Base-by-base conservation (phyloP, 257 asterid genomes). In the Striga asiatica region DNA sequence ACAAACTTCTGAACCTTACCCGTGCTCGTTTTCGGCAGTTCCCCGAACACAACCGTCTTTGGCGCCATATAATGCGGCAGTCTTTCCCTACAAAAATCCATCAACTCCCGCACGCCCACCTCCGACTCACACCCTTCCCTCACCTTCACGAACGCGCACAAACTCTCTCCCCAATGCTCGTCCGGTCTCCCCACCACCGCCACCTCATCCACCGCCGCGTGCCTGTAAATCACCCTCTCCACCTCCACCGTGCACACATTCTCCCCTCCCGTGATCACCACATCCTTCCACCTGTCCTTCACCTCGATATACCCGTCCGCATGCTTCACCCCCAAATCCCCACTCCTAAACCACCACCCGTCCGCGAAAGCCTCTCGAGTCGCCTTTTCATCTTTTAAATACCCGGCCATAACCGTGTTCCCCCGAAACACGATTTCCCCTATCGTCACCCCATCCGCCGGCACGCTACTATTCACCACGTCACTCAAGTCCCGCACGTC, bases 61-160 rank as follows among this genome's bases (percentile, higher is more conserved):
- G 85, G 85, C 9, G 82, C 85, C 85, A 79, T 79, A n/a, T 76
- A 79, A 70, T 70, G 85, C 41, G 85, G 82, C 50, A 79, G 64
- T 32, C 49, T 62, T 11, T 62, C 70, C 41, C 75, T 49, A 21
- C 85, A 75, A 2, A 71, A 78, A 43, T 51, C 43, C 16, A 75
- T 72, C 29, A 71, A 60, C 65, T 71, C 81, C n/a, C 0, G 8
- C 56, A 58, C n/a, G n/a, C n/a, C n/a, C n/a, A n/a, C n/a, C n/a
- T n/a, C n/a, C n/a, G n/a, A n/a, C n/a, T n/a, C n/a, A n/a, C n/a
- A n/a, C n/a, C n/a, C n/a, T n/a, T n/a, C n/a, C n/a, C n/a, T n/a
- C n/a, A n/a, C n/a, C n/a, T n/a, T n/a, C n/a, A n/a, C n/a, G n/a
- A n/a, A n/a, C n/a, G n/a, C n/a, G n/a, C n/a, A n/a, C n/a, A n/a